Evolutionary conservation across 2,329 filamentous ascomycete species (phyloP).

Genomic region (Pseudocercospora cruenta): DNA sequence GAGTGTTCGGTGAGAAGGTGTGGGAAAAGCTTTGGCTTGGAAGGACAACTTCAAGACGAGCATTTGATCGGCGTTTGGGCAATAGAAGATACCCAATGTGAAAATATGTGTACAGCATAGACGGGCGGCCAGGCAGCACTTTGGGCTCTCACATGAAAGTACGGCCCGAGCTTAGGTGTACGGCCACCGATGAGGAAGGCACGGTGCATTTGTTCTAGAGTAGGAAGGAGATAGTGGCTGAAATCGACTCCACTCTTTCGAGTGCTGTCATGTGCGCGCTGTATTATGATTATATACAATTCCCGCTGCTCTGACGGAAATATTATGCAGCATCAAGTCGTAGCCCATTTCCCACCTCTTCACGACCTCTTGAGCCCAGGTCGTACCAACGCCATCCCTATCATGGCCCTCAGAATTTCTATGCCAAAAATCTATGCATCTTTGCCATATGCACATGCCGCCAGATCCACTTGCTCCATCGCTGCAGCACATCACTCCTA

Average conservation of each 20-base stretch:
- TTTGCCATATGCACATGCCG: constrained; percentile 19
- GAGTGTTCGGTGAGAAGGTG: background rate
- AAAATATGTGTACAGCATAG: background rate
- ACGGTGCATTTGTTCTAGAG: background rate
- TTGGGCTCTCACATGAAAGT: background rate
- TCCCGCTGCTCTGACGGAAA: constrained; percentile 20
- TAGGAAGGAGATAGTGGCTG: background rate
- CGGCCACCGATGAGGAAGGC: background rate
- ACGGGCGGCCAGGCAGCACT: background rate
- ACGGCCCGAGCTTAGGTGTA: background rate
- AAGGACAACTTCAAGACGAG: background rate
- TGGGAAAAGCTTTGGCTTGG: background rate
- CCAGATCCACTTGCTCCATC: constrained; percentile 9
- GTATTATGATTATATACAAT: constrained; percentile 31
- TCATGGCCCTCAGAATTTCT: background rate
- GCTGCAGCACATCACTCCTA: constrained; percentile 17
- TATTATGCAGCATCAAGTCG: constrained; percentile 25
- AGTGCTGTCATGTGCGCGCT: constrained; percentile 12
- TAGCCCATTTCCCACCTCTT: constrained; percentile 18
- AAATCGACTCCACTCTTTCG: constrained; percentile 5
- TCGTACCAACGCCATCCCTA: constrained; percentile 2
- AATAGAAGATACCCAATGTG: constrained; percentile 13
- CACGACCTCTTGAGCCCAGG: background rate
- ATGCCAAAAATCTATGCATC: constrained; percentile 21
- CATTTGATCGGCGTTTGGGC: constrained; percentile 8